Evolutionary conservation across 106 monocot genomes (phyloP).

Genomic region (Phalaenopsis equestris): DNA sequence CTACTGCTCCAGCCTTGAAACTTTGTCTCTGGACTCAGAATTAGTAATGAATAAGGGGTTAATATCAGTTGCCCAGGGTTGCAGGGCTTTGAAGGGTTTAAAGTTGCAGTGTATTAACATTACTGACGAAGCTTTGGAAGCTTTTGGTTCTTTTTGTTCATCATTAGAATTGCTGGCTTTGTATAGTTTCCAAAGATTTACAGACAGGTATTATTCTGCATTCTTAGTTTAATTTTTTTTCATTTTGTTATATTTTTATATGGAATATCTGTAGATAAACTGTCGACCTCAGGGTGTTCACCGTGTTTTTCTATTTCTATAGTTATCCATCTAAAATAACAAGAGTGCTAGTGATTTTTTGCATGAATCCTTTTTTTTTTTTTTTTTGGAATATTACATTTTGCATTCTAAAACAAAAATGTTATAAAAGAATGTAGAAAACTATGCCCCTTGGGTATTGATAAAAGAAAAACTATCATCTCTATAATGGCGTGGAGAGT

Average conservation of each 20-base stretch:
- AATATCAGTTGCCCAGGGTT: conserved; percentile 55
- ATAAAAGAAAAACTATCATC: no score
- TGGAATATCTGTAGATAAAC: not conserved
- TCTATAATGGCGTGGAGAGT: no score
- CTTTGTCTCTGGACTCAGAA: conserved; percentile 78
- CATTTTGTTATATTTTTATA: not conserved
- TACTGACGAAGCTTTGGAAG: conserved; percentile 67
- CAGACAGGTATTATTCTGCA: conserved; percentile 47
- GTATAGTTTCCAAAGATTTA: conserved; percentile 77
- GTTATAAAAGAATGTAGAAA: no score
- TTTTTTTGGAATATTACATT: no score
- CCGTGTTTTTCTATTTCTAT: not conserved
- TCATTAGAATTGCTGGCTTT: conserved; percentile 71
- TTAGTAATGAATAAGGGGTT: conserved; percentile 60
- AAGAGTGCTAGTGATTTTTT: not conserved
- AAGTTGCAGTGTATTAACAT: conserved; percentile 72
- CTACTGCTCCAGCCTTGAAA: conserved; percentile 54
- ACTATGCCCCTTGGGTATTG: no score
- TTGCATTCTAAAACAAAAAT: no score
- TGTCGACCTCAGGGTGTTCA: not conserved
- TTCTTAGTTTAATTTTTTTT: not conserved
- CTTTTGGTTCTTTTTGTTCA: conserved; percentile 66
- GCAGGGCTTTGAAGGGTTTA: conserved; percentile 58
- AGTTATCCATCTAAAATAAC: not conserved
- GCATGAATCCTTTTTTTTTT: not conserved